phyloP scores from a whole-genome alignment of 441 rosid species.

The Syzygium syzygioides region DNA sequence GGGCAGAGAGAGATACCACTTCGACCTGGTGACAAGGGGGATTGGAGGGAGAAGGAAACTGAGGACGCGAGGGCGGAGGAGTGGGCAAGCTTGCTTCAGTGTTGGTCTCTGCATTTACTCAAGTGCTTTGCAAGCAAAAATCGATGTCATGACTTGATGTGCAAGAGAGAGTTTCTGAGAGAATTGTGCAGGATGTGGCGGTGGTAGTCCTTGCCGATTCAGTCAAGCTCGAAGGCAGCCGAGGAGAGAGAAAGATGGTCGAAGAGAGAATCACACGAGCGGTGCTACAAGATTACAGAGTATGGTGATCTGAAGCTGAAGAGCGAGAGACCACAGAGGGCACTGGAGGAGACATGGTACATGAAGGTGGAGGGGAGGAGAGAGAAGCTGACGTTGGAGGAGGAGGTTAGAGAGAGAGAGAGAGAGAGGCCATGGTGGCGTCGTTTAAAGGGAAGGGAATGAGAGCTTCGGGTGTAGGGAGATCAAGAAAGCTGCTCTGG shows the following conservation, averaged over 20 bases:
- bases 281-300: constrained; percentile 43
- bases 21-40: constrained; percentile 70
- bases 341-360: constrained; percentile 49
- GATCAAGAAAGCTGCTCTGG: constrained; percentile 30
- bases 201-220: constrained; percentile 47
- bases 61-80: constrained; percentile 69
- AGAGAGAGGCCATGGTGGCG: constrained; percentile 27
- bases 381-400: constrained; percentile 40
- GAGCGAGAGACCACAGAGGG: constrained; percentile 32
- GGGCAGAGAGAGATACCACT: constrained; percentile 54
- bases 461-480: constrained; percentile 42
- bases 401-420: constrained; percentile 40
- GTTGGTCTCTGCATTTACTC: constrained; percentile 70
- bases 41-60: constrained; percentile 40
- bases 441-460: constrained; percentile 53
- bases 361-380: constrained; percentile 49
- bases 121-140: constrained; percentile 61
- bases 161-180: constrained; percentile 43
- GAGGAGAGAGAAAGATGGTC: constrained; percentile 23
- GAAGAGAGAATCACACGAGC: constrained; percentile 49
- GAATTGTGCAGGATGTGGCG: constrained; percentile 49
- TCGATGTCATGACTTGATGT: constrained; percentile 33
- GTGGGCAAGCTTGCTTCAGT: constrained; percentile 72
- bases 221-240: constrained; percentile 37
- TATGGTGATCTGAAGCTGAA: constrained; percentile 34